Evolutionary conservation across 805 yeast genomes (phyloP).

Genomic region (Candida corydali): DNA sequence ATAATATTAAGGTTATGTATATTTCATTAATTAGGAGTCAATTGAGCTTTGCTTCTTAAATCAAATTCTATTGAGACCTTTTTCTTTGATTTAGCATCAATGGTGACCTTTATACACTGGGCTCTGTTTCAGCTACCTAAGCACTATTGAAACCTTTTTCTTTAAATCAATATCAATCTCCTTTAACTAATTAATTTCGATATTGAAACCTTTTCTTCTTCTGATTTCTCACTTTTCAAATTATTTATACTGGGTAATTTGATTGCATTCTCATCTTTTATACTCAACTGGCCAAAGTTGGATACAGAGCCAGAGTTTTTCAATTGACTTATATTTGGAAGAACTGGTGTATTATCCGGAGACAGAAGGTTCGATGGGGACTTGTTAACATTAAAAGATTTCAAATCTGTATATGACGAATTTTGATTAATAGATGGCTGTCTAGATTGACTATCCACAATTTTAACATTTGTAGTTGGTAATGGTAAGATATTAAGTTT

Average conservation of each 20-base stretch:
- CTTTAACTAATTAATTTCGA: slow-evolving; percentile 8
- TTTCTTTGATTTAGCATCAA: no score
- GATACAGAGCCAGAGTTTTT: slow-evolving; percentile 3
- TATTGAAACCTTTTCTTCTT: slow-evolving; percentile 10
- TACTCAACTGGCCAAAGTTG: slow-evolving; percentile 5
- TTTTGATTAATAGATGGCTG: slow-evolving; percentile 1
- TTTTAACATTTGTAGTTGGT: background rate
- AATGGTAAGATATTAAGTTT: slow-evolving; percentile 4
- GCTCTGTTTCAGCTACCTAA: no score
- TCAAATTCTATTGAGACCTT: no score
- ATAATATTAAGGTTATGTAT: no score
- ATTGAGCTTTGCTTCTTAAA: no score
- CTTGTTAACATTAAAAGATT: background rate
- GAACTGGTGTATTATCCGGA: slow-evolving; percentile 10
- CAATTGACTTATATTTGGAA: slow-evolving; percentile 8
- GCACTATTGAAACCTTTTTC: no score
- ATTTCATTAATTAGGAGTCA: no score
- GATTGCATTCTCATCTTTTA: slow-evolving; percentile 5
- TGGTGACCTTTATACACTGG: no score
- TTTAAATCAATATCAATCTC: no score
- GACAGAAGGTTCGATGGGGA: slow-evolving; percentile 1
- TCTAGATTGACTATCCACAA: background rate
- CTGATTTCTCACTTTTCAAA: slow-evolving; percentile 1
- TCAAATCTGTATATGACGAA: slow-evolving; percentile 7
- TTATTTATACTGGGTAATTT: slow-evolving; percentile 8